A percentile compares a stretch with the other conserved stretches of the same genome.
Evolutionary conservation across 106 monocot species (phyloP).

Genomic region (Acorus calamus): DNA sequence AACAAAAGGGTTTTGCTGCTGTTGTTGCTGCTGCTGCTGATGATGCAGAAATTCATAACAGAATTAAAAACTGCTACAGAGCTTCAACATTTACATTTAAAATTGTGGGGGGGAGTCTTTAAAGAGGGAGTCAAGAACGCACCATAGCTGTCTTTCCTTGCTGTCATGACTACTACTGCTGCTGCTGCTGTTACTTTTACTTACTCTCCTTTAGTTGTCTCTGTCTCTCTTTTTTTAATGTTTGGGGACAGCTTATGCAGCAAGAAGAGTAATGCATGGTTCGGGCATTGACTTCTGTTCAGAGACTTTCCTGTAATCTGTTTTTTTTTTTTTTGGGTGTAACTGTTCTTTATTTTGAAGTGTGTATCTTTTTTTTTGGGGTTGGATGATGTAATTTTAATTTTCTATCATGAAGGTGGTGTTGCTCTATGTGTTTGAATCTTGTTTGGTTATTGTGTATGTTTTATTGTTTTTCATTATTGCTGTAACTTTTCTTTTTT

Average conservation of each 20-base stretch:
- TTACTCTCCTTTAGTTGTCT: neutral
- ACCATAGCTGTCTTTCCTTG: constrained; percentile 53
- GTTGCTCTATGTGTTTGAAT: no score
- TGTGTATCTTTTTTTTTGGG: no score
- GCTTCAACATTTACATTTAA: constrained; percentile 15
- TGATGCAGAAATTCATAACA: constrained; percentile 19
- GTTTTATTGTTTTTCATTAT: no score
- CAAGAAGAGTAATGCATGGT: constrained; percentile 45
- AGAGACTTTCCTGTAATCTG: constrained; percentile 8
- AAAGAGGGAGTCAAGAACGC: constrained; percentile 88
- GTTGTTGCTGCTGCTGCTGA: constrained; percentile 9
- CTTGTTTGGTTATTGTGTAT: no score
- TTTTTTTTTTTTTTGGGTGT: constrained; percentile 1
- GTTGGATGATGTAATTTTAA: no score
- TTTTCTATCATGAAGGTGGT: no score
- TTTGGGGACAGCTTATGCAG: neutral
- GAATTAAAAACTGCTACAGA: constrained; percentile 7
- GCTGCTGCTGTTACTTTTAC: neutral
- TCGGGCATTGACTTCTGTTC: constrained; percentile 89
- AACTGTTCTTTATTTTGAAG: no score
- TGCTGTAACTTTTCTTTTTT: no score
- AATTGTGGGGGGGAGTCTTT: constrained; percentile 2
- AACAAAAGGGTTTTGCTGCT: neutral
- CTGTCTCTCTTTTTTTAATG: no score
- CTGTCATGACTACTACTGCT: constrained; percentile 4